A percentile compares a stretch with the other conserved stretches of the same genome.
These are phyloP conservation scores for Didymellaceae sp. DNA, from an alignment of 2,329 filamentous ascomycete genomes.

Conservation along the genomic window DNA sequence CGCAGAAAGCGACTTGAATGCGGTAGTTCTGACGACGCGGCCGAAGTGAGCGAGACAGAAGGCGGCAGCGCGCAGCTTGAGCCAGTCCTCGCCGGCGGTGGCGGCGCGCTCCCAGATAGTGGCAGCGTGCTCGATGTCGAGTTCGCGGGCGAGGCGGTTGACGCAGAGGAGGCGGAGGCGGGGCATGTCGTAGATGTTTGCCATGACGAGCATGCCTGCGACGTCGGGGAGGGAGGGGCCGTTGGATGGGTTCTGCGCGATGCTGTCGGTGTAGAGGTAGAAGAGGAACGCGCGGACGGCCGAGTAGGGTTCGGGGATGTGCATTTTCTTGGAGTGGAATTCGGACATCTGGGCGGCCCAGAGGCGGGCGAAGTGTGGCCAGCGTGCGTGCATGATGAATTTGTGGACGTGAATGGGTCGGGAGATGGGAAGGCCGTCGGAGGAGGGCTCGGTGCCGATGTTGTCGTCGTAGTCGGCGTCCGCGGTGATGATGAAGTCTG, in stretches of 20 bases:
- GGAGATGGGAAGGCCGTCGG: slow-evolving; percentile 56
- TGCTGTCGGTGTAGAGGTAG: slow-evolving; percentile 96
- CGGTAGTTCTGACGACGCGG: slow-evolving; percentile 85
- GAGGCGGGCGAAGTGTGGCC: slow-evolving; percentile 93
- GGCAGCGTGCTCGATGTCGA: slow-evolving; percentile 93
- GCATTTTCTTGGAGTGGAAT: slow-evolving; percentile 96
- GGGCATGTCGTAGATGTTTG: slow-evolving; percentile 96
- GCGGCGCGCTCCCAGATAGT: slow-evolving; percentile 95
- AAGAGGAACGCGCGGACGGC: slow-evolving; percentile 94
- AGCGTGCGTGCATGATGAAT: slow-evolving; percentile 90
- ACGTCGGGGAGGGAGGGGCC: slow-evolving; percentile 77
- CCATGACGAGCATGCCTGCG: slow-evolving; percentile 94
- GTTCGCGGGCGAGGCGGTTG: slow-evolving; percentile 84
- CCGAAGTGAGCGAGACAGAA: slow-evolving; percentile 97
- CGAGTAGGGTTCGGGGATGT: slow-evolving; percentile 94
- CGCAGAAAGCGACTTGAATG: slow-evolving; percentile 81
- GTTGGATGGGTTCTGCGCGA: slow-evolving; percentile 56
- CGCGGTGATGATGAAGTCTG: slow-evolving; percentile 91
- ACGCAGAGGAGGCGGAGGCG: slow-evolving; percentile 90
- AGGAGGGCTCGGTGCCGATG: slow-evolving; percentile 61
- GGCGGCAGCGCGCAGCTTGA: slow-evolving; percentile 82
- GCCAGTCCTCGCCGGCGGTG: slow-evolving; percentile 89
- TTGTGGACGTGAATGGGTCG: slow-evolving; percentile 92
- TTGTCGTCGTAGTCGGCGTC: slow-evolving; percentile 76
- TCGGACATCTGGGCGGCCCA: slow-evolving; percentile 96